Conservation (phyloP, 2,329 filamentous ascomycete genomes). For the Fusarium penzigii region DNA sequence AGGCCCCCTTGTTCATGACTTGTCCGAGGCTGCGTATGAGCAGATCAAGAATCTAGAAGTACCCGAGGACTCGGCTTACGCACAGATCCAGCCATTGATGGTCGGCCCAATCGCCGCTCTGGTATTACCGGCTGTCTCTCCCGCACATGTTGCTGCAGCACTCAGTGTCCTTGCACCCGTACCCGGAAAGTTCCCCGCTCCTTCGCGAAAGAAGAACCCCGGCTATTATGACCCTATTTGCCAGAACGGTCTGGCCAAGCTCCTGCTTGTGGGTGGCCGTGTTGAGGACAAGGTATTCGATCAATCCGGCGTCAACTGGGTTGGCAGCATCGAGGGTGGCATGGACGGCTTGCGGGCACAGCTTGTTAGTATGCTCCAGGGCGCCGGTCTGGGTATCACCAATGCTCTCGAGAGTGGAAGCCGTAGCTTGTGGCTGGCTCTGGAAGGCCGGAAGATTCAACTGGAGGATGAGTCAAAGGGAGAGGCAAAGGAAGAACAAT, state of each 20-base stretch:
- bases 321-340: slow-evolving; percentile 77
- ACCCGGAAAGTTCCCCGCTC: slow-evolving; percentile 73
- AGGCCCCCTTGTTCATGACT: slow-evolving; percentile 48
- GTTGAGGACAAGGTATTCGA: slow-evolving; percentile 88
- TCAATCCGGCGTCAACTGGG: slow-evolving; percentile 63
- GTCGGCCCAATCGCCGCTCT: slow-evolving; percentile 80
- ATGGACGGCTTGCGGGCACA: slow-evolving; percentile 79
- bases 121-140: slow-evolving; percentile 79
- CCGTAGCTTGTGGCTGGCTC: slow-evolving; percentile 81
- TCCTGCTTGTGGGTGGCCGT: slow-evolving; percentile 82
- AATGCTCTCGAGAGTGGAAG: slow-evolving; percentile 76
- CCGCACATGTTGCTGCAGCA: slow-evolving; percentile 79
- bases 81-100: slow-evolving; percentile 72
- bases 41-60: slow-evolving; percentile 42
- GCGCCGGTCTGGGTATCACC: slow-evolving; percentile 75
- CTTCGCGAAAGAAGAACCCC: slow-evolving; percentile 72
- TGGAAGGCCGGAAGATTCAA: slow-evolving; percentile 80
- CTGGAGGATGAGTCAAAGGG: slow-evolving; percentile 62
- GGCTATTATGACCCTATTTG: slow-evolving; percentile 79
- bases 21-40: slow-evolving; percentile 55
- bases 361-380: slow-evolving; percentile 78
- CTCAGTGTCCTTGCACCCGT: slow-evolving; percentile 76
- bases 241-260: slow-evolving; percentile 81
- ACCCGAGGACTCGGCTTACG: slow-evolving; percentile 45
- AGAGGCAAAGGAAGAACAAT: slow-evolving; percentile 17